Base-by-base conservation (phyloP, 495 filamentous ascomycete species). In the Xanthoparmelia taractica region DNA sequence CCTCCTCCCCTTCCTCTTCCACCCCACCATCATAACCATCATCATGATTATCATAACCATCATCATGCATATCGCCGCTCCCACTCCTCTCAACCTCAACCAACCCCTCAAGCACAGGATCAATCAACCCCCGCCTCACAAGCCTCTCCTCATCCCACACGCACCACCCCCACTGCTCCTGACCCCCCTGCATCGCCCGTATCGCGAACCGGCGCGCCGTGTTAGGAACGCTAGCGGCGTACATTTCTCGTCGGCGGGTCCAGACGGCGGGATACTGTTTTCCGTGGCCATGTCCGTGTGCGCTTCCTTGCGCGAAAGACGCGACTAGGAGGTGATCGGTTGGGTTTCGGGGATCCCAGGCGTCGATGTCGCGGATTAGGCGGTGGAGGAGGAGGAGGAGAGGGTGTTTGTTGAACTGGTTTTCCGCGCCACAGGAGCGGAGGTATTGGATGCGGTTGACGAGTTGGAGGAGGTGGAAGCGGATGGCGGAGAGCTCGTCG, bases 61-160 rank as follows among this genome's bases (percentile, higher is more conserved):
- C n/a, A n/a, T n/a, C n/a, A n/a, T n/a, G n/a, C n/a, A n/a, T n/a
- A n/a, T n/a, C n/a, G n/a, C n/a, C n/a, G n/a, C n/a, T n/a, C n/a
- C n/a, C n/a, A n/a, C n/a, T n/a, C n/a, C n/a, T n/a, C n/a, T n/a
- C n/a, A n/a, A n/a, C n/a, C n/a, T n/a, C n/a, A n/a, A n/a, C n/a
- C n/a, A n/a, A n/a, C n/a, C n/a, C n/a, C n/a, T n/a, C n/a, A n/a
- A n/a, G n/a, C n/a, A n/a, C 36, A 8, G 29, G 6, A 4, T 29
- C n/a, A 17, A 57, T 23, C n/a, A 63, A 11, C 38, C 54, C 38
- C 8, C 17, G 33, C 38, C 7, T 5, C 8, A 11, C 0, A 12
- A 63, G n/a, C n/a, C 61, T 54, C 2, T 18, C 1, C 20, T 33
- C 11, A 25, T 63, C 61, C 61, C 61, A 63, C 54, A 58, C 12